Percentiles rank a stretch among this genome's conserved stretches.
These are phyloP conservation scores for Isabelozyma heimii DNA, from an alignment of 805 yeast species.

Conservation along the genomic window DNA sequence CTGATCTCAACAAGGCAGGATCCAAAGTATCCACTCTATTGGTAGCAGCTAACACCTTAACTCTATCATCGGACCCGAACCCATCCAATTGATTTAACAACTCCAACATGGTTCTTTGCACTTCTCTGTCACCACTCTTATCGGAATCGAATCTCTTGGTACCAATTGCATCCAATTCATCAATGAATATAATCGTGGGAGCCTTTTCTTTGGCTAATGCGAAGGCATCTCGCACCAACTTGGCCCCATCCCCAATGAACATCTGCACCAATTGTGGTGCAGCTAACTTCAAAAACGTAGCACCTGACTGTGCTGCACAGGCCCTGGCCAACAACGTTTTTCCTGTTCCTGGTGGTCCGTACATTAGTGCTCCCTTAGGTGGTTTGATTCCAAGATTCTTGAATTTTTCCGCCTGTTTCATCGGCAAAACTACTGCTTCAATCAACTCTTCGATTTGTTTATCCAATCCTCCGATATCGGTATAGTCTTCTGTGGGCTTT, in stretches of 20 bases:
- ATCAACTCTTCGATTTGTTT: slow-evolving; percentile 97
- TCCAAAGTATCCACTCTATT: slow-evolving; percentile 97
- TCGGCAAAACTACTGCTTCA: slow-evolving; percentile 97
- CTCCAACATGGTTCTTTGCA: slow-evolving; percentile 49
- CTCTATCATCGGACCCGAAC: slow-evolving; percentile 94
- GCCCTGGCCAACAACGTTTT: slow-evolving; percentile 47
- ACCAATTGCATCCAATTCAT: slow-evolving; percentile 47
- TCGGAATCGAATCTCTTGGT: slow-evolving; percentile 46
- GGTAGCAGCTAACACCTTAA: slow-evolving; percentile 96
- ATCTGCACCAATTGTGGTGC: slow-evolving; percentile 48
- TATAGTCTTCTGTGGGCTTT: slow-evolving; percentile 94
- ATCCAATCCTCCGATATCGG: slow-evolving; percentile 97
- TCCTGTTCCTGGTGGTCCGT: slow-evolving; percentile 51
- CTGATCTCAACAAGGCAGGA: slow-evolving; percentile 97
- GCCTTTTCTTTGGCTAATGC: slow-evolving; percentile 47
- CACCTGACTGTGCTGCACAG: slow-evolving; percentile 48
- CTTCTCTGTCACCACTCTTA: slow-evolving; percentile 46
- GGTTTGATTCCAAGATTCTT: slow-evolving; percentile 85
- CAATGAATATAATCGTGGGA: slow-evolving; percentile 45
- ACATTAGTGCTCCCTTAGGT: slow-evolving; percentile 47
- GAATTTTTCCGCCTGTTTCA: slow-evolving; percentile 97
- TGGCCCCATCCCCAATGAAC: slow-evolving; percentile 48
- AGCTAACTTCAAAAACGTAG: slow-evolving; percentile 43
- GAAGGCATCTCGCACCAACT: slow-evolving; percentile 45
- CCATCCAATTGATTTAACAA: slow-evolving; percentile 70